Percentiles rank a stretch among this genome's conserved stretches.
Conservation (phyloP, 805 yeast species). For the Saccharomycopsis vini region DNA sequence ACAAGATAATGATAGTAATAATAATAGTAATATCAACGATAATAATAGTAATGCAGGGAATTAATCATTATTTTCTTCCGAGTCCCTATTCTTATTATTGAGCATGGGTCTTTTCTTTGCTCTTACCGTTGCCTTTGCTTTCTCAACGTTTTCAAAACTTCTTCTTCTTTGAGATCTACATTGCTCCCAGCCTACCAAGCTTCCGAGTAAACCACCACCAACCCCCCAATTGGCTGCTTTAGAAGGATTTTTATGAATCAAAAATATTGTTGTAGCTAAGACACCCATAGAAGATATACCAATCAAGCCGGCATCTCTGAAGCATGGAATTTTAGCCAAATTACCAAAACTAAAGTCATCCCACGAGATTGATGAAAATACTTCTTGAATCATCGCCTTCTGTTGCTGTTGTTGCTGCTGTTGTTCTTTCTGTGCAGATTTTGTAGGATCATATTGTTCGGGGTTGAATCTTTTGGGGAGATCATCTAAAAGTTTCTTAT, state of each 20-base stretch:
- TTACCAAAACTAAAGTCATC: conserved; percentile 46
- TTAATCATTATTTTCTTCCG: conserved; percentile 4
- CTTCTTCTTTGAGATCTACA: conserved; percentile 66
- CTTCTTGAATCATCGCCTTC: conserved; percentile 28
- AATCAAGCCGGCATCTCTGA: conserved; percentile 68
- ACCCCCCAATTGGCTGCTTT: conserved; percentile 75
- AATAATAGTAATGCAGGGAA: no score
- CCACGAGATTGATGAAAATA: conserved; percentile 33
- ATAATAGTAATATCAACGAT: no score
- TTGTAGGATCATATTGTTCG: conserved; percentile 20
- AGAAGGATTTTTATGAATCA: conserved; percentile 53
- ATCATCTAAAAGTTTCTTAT: conserved; percentile 10
- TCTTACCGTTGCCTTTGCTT: conserved; percentile 40
- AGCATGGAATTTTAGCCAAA: conserved; percentile 60
- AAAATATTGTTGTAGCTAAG: conserved; percentile 54
- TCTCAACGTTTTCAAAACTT: conserved; percentile 55
- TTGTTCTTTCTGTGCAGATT: no score
- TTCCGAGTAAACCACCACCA: conserved; percentile 71
- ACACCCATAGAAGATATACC: conserved; percentile 70
- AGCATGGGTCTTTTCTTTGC: conserved; percentile 15
- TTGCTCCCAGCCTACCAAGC: conserved; percentile 87
- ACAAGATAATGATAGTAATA: no score
- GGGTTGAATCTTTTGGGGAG: conserved; percentile 28
- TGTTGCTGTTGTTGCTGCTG: conserved; percentile 22
- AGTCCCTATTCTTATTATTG: conserved; percentile 5